Evolutionary conservation across 768 basidiomycete genomes (phyloP).

Genomic region (Mrakia blollopis): DNA sequence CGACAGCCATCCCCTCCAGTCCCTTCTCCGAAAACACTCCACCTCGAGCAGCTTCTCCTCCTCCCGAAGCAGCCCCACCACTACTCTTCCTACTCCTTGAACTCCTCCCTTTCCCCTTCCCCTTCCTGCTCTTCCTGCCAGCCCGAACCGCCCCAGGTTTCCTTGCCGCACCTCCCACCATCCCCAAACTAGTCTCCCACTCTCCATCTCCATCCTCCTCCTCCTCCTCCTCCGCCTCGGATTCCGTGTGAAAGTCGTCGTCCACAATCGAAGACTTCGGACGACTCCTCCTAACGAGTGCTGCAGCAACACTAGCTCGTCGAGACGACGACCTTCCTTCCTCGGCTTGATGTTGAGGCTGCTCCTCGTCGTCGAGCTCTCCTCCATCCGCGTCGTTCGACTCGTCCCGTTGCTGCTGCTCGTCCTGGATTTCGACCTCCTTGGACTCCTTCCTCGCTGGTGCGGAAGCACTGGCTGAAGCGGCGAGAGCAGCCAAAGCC

Average conservation of each 20-base stretch:
- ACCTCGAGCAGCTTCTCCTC: neutral
- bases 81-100: neutral
- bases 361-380: neutral
- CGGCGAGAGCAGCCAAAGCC: neutral
- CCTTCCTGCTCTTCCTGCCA: neutral
- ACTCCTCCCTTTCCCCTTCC: neutral
- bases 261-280: neutral
- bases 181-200: neutral
- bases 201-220: neutral
- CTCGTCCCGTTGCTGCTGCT: neutral
- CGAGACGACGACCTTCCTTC: neutral
- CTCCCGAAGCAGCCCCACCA: neutral
- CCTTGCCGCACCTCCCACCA: neutral
- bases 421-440: neutral
- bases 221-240: conserved; percentile 5
- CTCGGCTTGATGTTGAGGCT: neutral
- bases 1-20: neutral
- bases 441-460: neutral
- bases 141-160: neutral
- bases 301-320: neutral
- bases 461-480: neutral
- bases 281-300: neutral
- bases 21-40: neutral
- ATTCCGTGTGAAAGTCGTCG: neutral
- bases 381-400: neutral